Base-by-base conservation (phyloP, 2,329 filamentous ascomycete species). In the Alternaria brassicae region DNA sequence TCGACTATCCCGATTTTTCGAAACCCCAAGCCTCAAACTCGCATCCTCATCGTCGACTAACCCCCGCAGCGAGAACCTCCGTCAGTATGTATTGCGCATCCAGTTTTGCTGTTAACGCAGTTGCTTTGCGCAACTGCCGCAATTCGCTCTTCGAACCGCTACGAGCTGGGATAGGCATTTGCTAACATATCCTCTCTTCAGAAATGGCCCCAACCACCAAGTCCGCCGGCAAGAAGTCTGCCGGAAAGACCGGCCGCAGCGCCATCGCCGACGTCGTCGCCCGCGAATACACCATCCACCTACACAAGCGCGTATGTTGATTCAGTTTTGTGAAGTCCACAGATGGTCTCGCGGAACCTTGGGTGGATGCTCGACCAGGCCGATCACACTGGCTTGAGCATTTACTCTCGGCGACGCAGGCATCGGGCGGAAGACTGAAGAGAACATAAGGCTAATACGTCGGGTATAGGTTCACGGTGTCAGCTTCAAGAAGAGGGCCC, bases 281-380 rank as follows among this genome's bases (percentile, higher is more conserved):
- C 79, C 92, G 95, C 88, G 96, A 99, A 88, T 99, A 99, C 90
- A 99, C 95, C 84, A 98, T 99, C 86, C 94, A 99, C 89, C 86
- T 99, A 78, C 95, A 99, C 92, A 98, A 97, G 91, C 91, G 94
- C 85, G 92, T 96, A 93, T 82, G 91, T 91, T 82, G 76, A 71
- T 83, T 87, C 86, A 86, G 86, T 89, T 88, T 89, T 81, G 86
- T 88, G 86, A 88, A 88, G 86, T 88, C 86, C 86, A 88, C 81
- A 80, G 81, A 84, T 80, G 85, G 81, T 62, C 84, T 83, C 78
- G 68, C 65, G 66, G 50, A 62, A 65, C 59, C 57, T 60, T 52
- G 56, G 62, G 59, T 49, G 62, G 53, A 30, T 60, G 62, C 56
- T 58, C 44, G 58, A 62, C 41, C 60, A 68, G 63, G 62, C 53